Evolutionary conservation across 768 basidiomycete genomes (phyloP).

Genomic region (Mycena vulgaris): DNA sequence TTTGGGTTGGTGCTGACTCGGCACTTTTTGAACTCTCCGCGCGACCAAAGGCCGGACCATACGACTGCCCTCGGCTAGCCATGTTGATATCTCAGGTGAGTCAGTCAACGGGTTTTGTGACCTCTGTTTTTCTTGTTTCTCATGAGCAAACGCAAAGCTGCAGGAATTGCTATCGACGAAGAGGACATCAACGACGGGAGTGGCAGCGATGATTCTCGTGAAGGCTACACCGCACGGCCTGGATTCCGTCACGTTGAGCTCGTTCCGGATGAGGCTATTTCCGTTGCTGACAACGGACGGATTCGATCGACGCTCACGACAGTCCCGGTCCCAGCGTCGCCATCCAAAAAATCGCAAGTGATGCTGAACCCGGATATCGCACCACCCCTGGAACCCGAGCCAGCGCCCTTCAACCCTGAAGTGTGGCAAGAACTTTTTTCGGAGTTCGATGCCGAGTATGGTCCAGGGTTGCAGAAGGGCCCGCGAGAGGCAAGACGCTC

Average conservation of each 20-base stretch:
- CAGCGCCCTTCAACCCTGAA: not conserved
- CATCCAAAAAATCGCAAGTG: not conserved
- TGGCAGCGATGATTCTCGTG: not conserved
- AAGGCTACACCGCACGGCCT: not conserved
- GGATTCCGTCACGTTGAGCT: not conserved
- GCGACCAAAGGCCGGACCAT: too few relatives aligned
- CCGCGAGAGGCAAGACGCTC: too few relatives aligned
- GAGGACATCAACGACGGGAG: constrained; percentile 3
- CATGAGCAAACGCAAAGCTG: not conserved
- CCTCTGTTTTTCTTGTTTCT: not conserved
- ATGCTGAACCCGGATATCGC: not conserved
- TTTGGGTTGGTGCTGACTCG: too few relatives aligned
- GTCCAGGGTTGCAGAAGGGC: not conserved
- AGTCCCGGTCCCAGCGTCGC: not conserved
- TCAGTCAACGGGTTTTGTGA: too few relatives aligned
- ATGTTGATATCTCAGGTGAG: too few relatives aligned
- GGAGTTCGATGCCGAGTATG: constrained; percentile 11
- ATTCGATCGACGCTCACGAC: not conserved
- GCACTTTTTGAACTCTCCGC: too few relatives aligned
- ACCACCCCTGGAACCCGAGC: not conserved
- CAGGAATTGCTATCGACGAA: not conserved
- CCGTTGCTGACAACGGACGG: not conserved
- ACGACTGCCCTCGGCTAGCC: too few relatives aligned
- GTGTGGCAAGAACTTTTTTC: not conserved
- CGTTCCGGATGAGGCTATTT: not conserved